Base-by-base conservation (phyloP, 73 alveolate genomes). In the Stentor roeselii region DNA sequence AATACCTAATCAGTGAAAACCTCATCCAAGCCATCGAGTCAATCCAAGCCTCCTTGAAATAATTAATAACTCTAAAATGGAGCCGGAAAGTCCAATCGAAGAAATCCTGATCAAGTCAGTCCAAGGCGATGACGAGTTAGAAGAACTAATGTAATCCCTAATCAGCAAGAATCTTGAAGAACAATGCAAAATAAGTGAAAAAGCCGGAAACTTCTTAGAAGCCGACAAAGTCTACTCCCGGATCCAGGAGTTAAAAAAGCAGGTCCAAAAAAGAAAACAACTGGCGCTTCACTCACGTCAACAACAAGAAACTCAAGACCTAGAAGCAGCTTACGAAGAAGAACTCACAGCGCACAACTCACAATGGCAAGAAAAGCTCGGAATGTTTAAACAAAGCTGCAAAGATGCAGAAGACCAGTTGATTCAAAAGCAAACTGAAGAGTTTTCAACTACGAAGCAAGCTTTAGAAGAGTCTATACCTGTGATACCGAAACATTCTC, bases 211-310 rank as follows among this genome's bases (percentile, higher is more conserved):
- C 60, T 40, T 32, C 36, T n/a, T 38, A 14, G 95, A 90, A 83
- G 95, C 95, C 75, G 95, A 90, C 37, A 90, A 86, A 90, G 89
- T 92, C 76, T 86, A 90, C 82, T 83, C 86, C 86, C 37, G 95
- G 38, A 87, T 90, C 60, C 75, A 82, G 76, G 92, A 86, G 41
- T 87, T 90, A 37, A 2, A 38, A 42, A 38, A 4, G 36, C 61
- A 86, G 40, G 86, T 76, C 39, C 77, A 35, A 61, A 32, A 82
- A 30, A 4, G 84, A 31, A 67, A 86, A 39, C 4, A 86, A 1
- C 83, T 75, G 11, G 89, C 61, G 37, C 3, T 86, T 27, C 61
- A 80, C 42, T 67, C 84, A 78, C 84, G 84, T 36, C 91, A 90
- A 41, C 76, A 76, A 21, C 76, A 76, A 11, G 93, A 90, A 78